phyloP scores from a whole-genome alignment of 1,284 basidiomycete genomes.

The Tilletia caries region DNA sequence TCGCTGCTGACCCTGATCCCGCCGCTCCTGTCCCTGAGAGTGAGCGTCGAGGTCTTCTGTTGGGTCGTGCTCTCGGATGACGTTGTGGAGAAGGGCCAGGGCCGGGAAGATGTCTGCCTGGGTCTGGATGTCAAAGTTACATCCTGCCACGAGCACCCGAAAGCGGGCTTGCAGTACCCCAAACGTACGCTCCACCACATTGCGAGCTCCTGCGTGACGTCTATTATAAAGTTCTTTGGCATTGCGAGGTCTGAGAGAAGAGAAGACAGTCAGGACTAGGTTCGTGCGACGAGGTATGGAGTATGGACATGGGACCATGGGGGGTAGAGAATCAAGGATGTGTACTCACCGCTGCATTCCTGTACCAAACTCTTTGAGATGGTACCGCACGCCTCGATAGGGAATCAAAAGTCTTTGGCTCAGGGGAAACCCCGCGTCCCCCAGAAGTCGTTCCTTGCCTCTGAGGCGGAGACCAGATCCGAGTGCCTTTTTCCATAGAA shows the following conservation, averaged over 20 bases:
- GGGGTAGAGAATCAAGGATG: no score
- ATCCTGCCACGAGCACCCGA: neutral
- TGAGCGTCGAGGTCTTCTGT: no score
- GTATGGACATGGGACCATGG: no score
- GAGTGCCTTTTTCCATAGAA: no score
- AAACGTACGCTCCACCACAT: neutral
- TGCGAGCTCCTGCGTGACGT: neutral
- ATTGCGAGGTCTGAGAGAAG: neutral
- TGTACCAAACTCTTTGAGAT: neutral
- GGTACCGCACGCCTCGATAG: neutral
- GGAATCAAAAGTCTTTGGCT: neutral
- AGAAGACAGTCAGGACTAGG: neutral
- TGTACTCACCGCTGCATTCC: no score
- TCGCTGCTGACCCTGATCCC: no score
- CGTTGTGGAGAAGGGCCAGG: no score
- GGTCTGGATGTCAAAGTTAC: neutral
- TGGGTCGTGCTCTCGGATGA: no score
- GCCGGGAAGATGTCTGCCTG: no score
- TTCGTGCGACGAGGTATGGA: no score
- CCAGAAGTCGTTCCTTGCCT: neutral
- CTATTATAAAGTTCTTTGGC: neutral
- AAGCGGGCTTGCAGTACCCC: neutral
- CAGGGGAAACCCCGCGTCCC: neutral
- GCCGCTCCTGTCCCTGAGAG: no score
- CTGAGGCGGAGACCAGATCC: no score